phyloP scores from a whole-genome alignment of 2,329 filamentous ascomycete species.

The Exophiala aquamarina region DNA sequence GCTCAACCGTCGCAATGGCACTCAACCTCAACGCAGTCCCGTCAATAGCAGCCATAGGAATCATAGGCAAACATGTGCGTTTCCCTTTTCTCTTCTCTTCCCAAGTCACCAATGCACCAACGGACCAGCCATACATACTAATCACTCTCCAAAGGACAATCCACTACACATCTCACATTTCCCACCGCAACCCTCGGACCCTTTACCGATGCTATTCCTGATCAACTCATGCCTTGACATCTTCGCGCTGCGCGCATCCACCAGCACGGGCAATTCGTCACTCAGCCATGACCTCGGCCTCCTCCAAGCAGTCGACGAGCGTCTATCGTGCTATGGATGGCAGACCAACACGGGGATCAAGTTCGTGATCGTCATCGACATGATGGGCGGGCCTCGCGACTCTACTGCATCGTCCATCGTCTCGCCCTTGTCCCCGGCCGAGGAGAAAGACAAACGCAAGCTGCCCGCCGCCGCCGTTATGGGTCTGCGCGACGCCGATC shows the following conservation, averaged over 20 bases:
- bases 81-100: not conserved
- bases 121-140: too few relatives aligned
- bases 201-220: conserved; percentile 85
- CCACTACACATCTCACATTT: conserved; percentile 92
- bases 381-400: conserved; percentile 66
- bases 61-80: conserved; percentile 87
- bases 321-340: conserved; percentile 91
- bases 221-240: conserved; percentile 90
- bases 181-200: conserved; percentile 65
- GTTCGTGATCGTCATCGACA: conserved; percentile 86
- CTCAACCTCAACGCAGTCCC: conserved; percentile 46
- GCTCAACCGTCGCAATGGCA: conserved; percentile 17
- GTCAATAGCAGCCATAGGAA: conserved; percentile 86
- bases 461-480: conserved; percentile 47
- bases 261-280: conserved; percentile 50
- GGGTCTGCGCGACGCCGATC: conserved; percentile 78
- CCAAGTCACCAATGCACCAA: not conserved
- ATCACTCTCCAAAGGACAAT: conserved; percentile 79
- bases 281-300: conserved; percentile 84
- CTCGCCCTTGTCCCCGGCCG: conserved; percentile 25
- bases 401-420: too few relatives aligned
- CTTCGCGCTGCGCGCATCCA: conserved; percentile 79
- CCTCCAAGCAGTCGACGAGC: conserved; percentile 89
- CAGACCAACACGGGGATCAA: conserved; percentile 94
- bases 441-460: conserved; percentile 31